Base-by-base conservation (phyloP, 768 basidiomycete species). In the Boletus subparvulus region DNA sequence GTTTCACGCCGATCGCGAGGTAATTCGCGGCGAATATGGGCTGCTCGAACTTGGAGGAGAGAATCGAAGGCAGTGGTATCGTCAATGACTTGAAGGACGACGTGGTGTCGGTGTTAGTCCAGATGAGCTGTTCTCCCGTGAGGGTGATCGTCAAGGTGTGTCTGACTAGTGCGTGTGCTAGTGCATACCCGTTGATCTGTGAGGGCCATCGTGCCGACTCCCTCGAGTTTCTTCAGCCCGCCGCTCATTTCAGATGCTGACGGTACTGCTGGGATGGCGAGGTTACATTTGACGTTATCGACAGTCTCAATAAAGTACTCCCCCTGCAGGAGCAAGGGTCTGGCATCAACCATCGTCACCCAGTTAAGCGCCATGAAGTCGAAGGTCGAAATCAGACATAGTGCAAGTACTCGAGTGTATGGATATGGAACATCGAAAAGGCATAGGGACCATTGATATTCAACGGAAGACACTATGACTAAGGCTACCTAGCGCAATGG, bases 401-500 rank as follows among this genome's bases (percentile, higher is more conserved):
- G 30, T 16, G 37, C 14, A 45, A 3, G 19, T 24, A 8, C 55
- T 47, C 10, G 2, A 53, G 30, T 9, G 28, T 8, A 24, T 9
- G 21, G 39, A 43, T 30, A 46, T 50, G 36, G 47, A 7, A 37
- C 6, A 32, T 10, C 28, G 35, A 43, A 19, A 54, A 13, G 21
- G 3, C n/a, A 21, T 14, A 5, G 40, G 24, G 17, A 12, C 9
- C 33, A 55, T 56, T 37, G 4, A 26, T 32, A 26, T 45, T 56
- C 2, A 9, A n/a, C 12, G 17, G 26, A 24, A 2, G 10, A 11
- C 12, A 1, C 0, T 0, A n/a, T 2, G 16, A 32, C 13, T 21
- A 56, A 19, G 85, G 83, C 82, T 85, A 83, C 86, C 86, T 90
- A 77, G 88, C 88, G 86, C 88, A 90, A 90, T 90, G 88, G 88